Conservation (phyloP, 2,329 filamentous ascomycete species). For the Hymenoscyphus linearis region DNA sequence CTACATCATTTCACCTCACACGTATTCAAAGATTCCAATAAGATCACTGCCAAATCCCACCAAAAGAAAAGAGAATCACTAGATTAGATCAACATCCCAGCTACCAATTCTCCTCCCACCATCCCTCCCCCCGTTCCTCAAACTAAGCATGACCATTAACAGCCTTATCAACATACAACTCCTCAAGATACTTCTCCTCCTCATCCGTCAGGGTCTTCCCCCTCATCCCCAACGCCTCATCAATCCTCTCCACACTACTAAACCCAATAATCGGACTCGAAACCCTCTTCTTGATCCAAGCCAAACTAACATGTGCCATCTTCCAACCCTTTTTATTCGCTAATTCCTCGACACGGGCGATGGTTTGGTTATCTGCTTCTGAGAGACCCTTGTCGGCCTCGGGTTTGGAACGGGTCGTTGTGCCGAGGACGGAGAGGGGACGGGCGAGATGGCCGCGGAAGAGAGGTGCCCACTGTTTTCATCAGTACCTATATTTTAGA, state of each 20-base stretch:
- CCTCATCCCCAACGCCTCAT: conserved; percentile 43
- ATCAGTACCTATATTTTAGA: not conserved
- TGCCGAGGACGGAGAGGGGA: conserved; percentile 18
- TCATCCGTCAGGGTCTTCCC: conserved; percentile 42
- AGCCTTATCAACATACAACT: conserved; percentile 44
- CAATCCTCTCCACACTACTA: conserved; percentile 44
- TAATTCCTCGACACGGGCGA: conserved; percentile 50
- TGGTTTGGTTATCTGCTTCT: conserved; percentile 46
- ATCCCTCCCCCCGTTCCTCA: not conserved
- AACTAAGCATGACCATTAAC: conserved; percentile 29
- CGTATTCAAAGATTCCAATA: too few relatives aligned
- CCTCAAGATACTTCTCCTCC: conserved; percentile 48
- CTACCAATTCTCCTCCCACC: too few relatives aligned
- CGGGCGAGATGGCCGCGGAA: conserved; percentile 32
- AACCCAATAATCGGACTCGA: conserved; percentile 49
- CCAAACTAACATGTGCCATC: conserved; percentile 53
- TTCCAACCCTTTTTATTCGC: conserved; percentile 51
- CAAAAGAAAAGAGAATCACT: too few relatives aligned
- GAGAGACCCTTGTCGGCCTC: conserved; percentile 33
- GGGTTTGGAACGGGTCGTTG: conserved; percentile 20
- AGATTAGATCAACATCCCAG: too few relatives aligned
- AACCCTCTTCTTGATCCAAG: conserved; percentile 45
- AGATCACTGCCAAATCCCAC: too few relatives aligned
- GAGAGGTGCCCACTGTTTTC: conserved; percentile 32
- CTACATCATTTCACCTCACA: too few relatives aligned